Evolutionary conservation across 257 asterid genomes (phyloP).

Genomic region (Ligustrum vulgare): DNA sequence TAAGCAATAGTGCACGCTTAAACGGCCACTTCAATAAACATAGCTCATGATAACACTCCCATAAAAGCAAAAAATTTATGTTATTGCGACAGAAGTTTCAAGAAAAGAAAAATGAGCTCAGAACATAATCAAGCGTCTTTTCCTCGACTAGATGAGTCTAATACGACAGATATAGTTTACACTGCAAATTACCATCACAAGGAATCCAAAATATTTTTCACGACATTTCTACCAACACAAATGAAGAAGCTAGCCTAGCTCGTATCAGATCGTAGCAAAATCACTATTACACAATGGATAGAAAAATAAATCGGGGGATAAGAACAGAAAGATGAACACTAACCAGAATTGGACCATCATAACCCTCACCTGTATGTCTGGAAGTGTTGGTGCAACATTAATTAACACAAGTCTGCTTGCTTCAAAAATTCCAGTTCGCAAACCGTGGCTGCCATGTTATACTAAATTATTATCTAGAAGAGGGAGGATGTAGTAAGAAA

Average conservation of each 20-base stretch:
- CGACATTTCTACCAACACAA: not conserved
- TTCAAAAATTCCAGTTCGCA: slow-evolving; percentile 94
- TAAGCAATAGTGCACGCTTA: slow-evolving; percentile 17
- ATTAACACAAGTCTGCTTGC: slow-evolving; percentile 89
- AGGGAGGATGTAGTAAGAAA: not conserved
- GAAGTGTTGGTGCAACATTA: slow-evolving; percentile 87
- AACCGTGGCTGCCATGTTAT: slow-evolving; percentile 71
- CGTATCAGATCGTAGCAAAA: not conserved
- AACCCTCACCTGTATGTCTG: slow-evolving; percentile 80
- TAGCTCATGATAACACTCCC: not conserved
- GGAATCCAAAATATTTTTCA: not conserved
- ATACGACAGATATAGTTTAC: not conserved
- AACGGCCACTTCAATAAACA: not conserved
- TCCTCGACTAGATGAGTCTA: not conserved
- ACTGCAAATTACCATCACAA: not conserved
- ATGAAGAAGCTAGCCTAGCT: not conserved
- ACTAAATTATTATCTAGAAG: slow-evolving; percentile 9
- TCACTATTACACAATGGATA: not conserved
- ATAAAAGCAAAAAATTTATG: not conserved
- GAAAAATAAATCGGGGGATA: not conserved
- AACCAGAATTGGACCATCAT: slow-evolving; percentile 5
- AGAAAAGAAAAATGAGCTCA: not conserved
- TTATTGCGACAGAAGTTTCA: not conserved
- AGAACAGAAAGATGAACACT: not conserved
- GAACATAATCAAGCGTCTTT: not conserved